Base-by-base conservation (phyloP, 805 yeast species). In the Komagataella pseudopastoris region DNA sequence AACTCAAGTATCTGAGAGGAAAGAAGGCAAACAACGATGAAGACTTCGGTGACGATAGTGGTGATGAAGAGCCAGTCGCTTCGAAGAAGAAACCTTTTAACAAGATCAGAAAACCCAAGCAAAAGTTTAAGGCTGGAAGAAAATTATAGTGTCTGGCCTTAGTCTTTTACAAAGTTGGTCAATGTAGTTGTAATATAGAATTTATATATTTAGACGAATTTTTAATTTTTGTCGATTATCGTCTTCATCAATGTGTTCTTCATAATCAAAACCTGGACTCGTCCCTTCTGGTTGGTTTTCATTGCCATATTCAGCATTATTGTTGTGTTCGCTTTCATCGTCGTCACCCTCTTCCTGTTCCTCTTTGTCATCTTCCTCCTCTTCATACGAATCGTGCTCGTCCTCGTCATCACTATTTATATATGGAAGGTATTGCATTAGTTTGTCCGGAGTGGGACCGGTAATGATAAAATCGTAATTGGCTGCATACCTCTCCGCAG, bases 1-100 rank as follows among this genome's bases (percentile, higher is more conserved):
- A 81, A 70, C 78, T 91, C 75, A 91, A 89, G 69, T 91, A 80
- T 71, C 87, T 85, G 69, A 81, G 84, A 64, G 76, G 80, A 49
- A 72, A 74, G 51, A 71, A 72, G 49, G 75, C 75, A 30, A 72
- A 69, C 20, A 75, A 76, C 20, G 79, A 76, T 44, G 39, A 30
- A 14, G 78, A 72, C 49, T 83, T 75, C 54, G 78, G 72, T 50
- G 81, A 75, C 46, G 80, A 71, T 53, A 78, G 70, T 58, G 76
- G 70, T 59, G 76, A 71, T 47, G 51, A 49, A 16, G 49, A 24
- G 10, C 24, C 23, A 4, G 71, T 59, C 16, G 55, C 58, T 14
- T 56, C 55, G 50, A 59, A 58, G 17, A 36, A 48, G 17, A 48
- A 18, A 49, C 44, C 45, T 20, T 22, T 48, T 45, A 65, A 62